Base-by-base conservation (phyloP, 2,329 filamentous ascomycete genomes). In the Sporothrix humicola region DNA sequence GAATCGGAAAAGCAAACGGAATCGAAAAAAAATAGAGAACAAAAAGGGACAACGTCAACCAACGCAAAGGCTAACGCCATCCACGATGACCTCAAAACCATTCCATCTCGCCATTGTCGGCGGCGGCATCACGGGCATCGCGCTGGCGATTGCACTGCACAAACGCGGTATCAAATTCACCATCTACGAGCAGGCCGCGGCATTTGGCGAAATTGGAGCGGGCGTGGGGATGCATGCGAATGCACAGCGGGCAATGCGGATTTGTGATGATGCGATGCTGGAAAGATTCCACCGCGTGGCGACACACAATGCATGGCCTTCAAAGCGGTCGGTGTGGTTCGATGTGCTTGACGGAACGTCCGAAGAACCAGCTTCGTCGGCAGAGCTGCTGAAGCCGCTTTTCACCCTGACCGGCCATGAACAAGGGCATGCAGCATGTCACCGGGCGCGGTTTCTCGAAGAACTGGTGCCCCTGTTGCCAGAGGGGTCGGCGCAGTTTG, bases 61-160 rank as follows among this genome's bases (percentile, higher is more conserved):
- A 20, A 3, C 13, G 13, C 66, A 15, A 70, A 54, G 15, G 3
- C n/a, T 17, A 17, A n/a, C 23, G 8, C 7, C 48, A 8, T 6
- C 6, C 13, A 20, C 48, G 3, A 70, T 70, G 54, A 13, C 31
- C 2, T 44, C 52, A 12, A 70, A 23, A 52, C 77, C 78, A 6
- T 77, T 82, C 71, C 76, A 80, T 68, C 73, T 83, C 63, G 82
- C 82, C 73, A 80, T 83, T 48, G 77, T 83, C 26, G 86, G 78
- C 78, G 84, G 77, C 76, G 85, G 78, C 78, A 85, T 79, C 75
- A 84, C 79, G 73, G 83, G 82, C 12, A 75, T 83, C 0, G 80
- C 79, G 6, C 78, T 83, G 8, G 80, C 82, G 2, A 79, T 83
- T 37, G 76, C 76, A 17, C 79, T 83, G 6, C 75, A 78, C 15